Conservation (phyloP, 805 yeast genomes). For the Yarrowia deformans region DNA sequence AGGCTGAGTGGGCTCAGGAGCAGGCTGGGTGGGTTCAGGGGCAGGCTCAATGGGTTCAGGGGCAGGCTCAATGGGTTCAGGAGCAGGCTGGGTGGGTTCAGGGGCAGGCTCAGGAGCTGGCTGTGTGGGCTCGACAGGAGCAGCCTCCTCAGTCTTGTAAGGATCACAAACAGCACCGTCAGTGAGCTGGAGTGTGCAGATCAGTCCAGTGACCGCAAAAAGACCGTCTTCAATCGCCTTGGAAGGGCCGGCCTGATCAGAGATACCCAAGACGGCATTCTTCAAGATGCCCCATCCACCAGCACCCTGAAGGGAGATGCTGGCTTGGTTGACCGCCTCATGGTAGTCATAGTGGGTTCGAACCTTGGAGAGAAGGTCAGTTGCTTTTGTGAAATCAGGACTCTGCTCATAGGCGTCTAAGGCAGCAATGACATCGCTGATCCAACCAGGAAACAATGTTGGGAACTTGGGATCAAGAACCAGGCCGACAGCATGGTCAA, state of each 20-base stretch:
- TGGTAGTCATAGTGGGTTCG: conserved; percentile 1
- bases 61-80: neutral
- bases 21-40: neutral
- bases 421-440: neutral
- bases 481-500: neutral
- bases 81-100: too few relatives aligned
- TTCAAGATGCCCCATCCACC: neutral
- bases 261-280: neutral
- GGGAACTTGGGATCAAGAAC: neutral
- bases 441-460: neutral
- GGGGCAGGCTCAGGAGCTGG: neutral
- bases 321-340: neutral
- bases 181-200: conserved; percentile 7
- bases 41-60: neutral
- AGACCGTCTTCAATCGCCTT: neutral
- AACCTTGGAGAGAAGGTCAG: neutral
- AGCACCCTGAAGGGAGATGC: neutral
- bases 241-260: neutral
- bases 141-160: neutral
- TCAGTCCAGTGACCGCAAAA: neutral
- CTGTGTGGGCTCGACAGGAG: too few relatives aligned
- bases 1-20: neutral
- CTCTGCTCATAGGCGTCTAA: neutral
- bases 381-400: neutral
- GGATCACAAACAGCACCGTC: conserved; percentile 1